phyloP scores from a whole-genome alignment of 345 rosid genomes.

The Capsella bursapastoris region DNA sequence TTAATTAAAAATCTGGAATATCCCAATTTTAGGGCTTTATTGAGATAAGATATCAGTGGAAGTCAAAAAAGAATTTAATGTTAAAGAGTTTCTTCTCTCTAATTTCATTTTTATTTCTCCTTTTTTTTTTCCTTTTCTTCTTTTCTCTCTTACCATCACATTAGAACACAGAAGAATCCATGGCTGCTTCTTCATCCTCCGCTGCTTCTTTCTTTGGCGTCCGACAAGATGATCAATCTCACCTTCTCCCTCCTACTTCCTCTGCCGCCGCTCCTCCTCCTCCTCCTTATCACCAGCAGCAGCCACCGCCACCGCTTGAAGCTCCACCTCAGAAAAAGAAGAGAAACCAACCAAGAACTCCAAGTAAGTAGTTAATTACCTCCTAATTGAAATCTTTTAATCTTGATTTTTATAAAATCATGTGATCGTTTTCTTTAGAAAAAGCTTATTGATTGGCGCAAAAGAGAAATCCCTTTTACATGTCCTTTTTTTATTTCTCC shows the following conservation, averaged over 20 bases:
- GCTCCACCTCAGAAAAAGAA: conserved; percentile 66
- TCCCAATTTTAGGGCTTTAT: conserved; percentile 49
- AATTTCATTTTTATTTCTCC: conserved; percentile 34
- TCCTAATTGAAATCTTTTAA: conserved; percentile 39
- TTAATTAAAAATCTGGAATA: conserved; percentile 36
- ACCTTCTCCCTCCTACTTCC: conserved; percentile 56
- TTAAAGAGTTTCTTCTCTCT: conserved; percentile 43
- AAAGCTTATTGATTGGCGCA: conserved; percentile 21
- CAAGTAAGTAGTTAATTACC: conserved; percentile 64
- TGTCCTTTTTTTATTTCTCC: conserved; percentile 12
- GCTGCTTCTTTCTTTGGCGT: conserved; percentile 65
- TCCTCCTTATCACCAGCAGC: conserved; percentile 41
- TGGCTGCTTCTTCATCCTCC: conserved; percentile 74
- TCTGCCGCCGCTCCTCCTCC: conserved; percentile 44
- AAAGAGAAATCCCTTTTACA: conserved; percentile 29
- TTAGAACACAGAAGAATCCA: conserved; percentile 46
- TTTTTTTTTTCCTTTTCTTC: conserved; percentile 6
- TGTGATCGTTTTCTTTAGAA: neutral
- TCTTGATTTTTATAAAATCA: conserved; percentile 21
- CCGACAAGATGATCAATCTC: conserved; percentile 65
- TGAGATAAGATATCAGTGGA: conserved; percentile 52
- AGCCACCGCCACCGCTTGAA: conserved; percentile 44
- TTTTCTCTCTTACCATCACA: conserved; percentile 47
- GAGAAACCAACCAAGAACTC: conserved; percentile 82
- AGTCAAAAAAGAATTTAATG: conserved; percentile 51